phyloP scores from a whole-genome alignment of 306 rosid genomes.

The Trifolium repens region DNA sequence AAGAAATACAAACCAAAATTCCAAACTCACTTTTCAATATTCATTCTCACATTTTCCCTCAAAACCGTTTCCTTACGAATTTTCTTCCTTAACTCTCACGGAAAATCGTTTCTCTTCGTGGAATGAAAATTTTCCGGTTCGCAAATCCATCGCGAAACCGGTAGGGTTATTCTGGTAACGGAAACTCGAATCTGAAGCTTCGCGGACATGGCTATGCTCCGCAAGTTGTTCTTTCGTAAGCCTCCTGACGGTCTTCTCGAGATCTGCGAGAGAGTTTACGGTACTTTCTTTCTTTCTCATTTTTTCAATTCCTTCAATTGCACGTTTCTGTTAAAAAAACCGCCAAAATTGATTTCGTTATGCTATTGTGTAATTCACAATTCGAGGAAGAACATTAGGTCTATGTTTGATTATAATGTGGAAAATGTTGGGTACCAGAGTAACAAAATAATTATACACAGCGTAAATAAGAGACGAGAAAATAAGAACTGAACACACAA shows the following conservation, averaged over 20 bases:
- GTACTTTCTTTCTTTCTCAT: slow-evolving; percentile 46
- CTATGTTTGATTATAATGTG: slow-evolving; percentile 37
- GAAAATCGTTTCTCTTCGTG: slow-evolving; percentile 16
- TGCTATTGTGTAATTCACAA: not conserved
- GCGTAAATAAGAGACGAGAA: too few relatives aligned
- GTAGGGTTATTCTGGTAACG: slow-evolving; percentile 21
- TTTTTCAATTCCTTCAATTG: slow-evolving; percentile 3
- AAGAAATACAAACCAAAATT: slow-evolving; percentile 5
- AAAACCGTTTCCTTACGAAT: slow-evolving; percentile 26
- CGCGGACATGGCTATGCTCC: slow-evolving; percentile 69
- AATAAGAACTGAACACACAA: too few relatives aligned
- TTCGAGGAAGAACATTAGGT: slow-evolving; percentile 16
- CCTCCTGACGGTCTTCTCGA: slow-evolving; percentile 95
- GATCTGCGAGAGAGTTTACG: slow-evolving; percentile 86
- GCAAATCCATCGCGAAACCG: slow-evolving; percentile 12
- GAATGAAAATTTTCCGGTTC: slow-evolving; percentile 9
- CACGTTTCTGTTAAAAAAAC: slow-evolving; percentile 21
- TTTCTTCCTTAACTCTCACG: slow-evolving; percentile 31
- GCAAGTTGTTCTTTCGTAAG: slow-evolving; percentile 86
- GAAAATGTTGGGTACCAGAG: not conserved
- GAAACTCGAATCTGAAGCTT: slow-evolving; percentile 39
- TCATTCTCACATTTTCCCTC: slow-evolving; percentile 20
- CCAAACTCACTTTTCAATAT: slow-evolving; percentile 34
- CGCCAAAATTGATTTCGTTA: slow-evolving; percentile 7
- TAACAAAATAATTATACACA: too few relatives aligned